phyloP scores from a whole-genome alignment of 306 rosid species.

The Quercus robur region DNA sequence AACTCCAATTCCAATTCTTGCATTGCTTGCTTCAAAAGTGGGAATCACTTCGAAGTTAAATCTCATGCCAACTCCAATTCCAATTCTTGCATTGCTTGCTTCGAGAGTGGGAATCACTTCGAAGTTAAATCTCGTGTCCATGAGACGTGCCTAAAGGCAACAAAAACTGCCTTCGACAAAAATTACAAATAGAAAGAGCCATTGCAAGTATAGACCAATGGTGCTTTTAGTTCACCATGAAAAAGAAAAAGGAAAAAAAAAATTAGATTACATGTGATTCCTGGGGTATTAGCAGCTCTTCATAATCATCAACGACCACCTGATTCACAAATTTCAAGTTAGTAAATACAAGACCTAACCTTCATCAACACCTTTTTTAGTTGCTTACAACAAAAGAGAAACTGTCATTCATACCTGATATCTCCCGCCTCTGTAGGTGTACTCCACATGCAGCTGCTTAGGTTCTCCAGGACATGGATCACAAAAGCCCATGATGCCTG shows the following conservation, averaged over 20 bases:
- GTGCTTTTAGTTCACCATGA: not conserved
- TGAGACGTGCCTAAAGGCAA: not conserved
- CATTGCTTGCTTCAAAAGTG: not conserved
- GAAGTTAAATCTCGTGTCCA: not conserved
- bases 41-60: not conserved
- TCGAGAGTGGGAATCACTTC: not conserved
- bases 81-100: not conserved
- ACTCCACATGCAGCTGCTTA: conserved; percentile 70
- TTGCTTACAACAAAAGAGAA: not conserved
- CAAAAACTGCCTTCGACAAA: not conserved
- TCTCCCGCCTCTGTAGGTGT: conserved; percentile 51
- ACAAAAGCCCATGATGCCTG: conserved; percentile 94
- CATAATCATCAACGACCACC: conserved; percentile 72
- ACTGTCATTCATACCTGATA: conserved; percentile 47
- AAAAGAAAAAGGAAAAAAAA: not conserved
- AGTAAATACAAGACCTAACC: conserved; percentile 9
- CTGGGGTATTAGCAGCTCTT: conserved; percentile 63
- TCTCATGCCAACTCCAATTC: not conserved
- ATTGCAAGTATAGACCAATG: not conserved
- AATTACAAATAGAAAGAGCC: not conserved
- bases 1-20: not conserved
- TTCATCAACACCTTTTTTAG: not conserved
- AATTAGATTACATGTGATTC: conserved; percentile 53
- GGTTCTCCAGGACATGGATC: conserved; percentile 92
- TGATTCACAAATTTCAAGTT: conserved; percentile 32